These are phyloP conservation scores for Leishmania tropica DNA, from an alignment of 208 protist genomes.

Conservation along the genomic window DNA sequence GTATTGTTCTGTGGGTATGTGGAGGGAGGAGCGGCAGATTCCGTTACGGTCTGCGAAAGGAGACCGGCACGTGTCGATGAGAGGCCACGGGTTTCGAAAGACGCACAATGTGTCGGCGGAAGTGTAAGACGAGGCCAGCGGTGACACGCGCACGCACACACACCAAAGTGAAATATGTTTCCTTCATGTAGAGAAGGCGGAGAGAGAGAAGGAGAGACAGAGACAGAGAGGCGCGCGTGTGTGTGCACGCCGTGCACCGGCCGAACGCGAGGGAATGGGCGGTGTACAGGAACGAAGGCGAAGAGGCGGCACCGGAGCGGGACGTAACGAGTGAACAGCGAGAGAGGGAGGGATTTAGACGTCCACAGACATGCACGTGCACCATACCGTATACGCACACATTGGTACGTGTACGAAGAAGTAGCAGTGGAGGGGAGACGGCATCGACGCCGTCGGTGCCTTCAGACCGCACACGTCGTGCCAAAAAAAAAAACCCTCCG, in stretches of 20 bases:
- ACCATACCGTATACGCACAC: neutral
- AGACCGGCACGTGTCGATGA: neutral
- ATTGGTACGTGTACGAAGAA: neutral
- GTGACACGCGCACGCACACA: neutral
- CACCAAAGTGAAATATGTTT: slow-evolving; percentile 3
- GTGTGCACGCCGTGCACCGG: neutral
- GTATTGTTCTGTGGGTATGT: neutral
- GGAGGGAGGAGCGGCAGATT: neutral
- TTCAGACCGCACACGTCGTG: neutral
- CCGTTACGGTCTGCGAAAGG: neutral
- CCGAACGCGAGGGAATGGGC: neutral
- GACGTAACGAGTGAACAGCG: slow-evolving; percentile 1
- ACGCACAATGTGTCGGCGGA: neutral
- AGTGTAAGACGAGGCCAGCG: neutral
- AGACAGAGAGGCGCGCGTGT: neutral
- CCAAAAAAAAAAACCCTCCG: neutral
- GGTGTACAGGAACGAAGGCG: neutral
- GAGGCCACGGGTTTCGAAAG: neutral
- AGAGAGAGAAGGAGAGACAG: neutral
- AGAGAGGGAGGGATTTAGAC: neutral
- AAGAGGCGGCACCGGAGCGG: slow-evolving; percentile 5
- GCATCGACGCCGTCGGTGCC: neutral
- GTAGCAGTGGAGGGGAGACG: neutral
- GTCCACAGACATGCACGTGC: neutral
- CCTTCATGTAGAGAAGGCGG: neutral